phyloP scores from a whole-genome alignment of 768 basidiomycete species.

The Russula sp. region DNA sequence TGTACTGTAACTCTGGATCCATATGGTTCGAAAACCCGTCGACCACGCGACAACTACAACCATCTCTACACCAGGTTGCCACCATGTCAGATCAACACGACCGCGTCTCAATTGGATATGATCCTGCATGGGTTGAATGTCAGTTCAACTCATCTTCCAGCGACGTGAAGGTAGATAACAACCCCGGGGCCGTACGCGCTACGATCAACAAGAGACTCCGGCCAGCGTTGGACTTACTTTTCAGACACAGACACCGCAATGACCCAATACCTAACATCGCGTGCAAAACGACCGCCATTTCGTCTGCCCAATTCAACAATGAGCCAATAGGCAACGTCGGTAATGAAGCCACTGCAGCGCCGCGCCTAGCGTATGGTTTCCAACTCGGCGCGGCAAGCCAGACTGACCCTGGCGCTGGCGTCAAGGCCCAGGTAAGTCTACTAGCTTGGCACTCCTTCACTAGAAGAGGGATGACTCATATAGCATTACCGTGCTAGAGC shows the following conservation, averaged over 20 bases:
- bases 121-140: conserved; percentile 80
- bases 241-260: conserved; percentile 58
- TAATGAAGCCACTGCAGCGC: conserved; percentile 64
- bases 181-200: conserved; percentile 79
- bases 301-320: conserved; percentile 20
- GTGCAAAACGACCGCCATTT: conserved; percentile 27
- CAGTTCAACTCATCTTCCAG: conserved; percentile 26
- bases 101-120: conserved; percentile 82
- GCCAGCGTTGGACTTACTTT: conserved; percentile 82
- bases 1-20: no score
- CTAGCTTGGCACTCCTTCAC: background rate
- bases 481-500: conserved; percentile 38
- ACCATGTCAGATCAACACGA: conserved; percentile 59
- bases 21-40: no score
- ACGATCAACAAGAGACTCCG: conserved; percentile 81
- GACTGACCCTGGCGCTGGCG: conserved; percentile 29
- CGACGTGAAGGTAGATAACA: background rate
- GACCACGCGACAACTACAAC: no score
- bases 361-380: conserved; percentile 41
- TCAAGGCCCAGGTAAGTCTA: conserved; percentile 58
- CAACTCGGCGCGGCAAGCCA: conserved; percentile 32
- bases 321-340: conserved; percentile 52
- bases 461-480: background rate
- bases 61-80: background rate
- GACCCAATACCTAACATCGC: conserved; percentile 57